Percentiles rank a stretch among this genome's conserved stretches.
Conservation (phyloP, 805 yeast genomes). For the Naumovozyma baii region DNA sequence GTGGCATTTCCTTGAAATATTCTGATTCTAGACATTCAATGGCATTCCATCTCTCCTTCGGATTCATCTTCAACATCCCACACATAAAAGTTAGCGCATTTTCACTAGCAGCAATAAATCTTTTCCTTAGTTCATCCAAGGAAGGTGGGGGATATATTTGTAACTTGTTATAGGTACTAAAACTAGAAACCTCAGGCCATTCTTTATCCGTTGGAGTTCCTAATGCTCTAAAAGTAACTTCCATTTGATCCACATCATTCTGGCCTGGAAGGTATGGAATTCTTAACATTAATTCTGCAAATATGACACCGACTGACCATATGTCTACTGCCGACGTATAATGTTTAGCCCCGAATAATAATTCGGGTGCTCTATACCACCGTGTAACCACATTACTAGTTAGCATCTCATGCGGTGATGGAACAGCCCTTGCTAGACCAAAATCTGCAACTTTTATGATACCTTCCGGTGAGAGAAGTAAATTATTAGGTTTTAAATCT, state of each 20-base stretch:
- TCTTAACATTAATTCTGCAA: slow-evolving; percentile 91
- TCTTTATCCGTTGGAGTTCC: slow-evolving; percentile 90
- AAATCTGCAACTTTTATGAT: slow-evolving; percentile 92
- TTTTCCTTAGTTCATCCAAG: slow-evolving; percentile 62
- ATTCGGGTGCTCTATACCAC: slow-evolving; percentile 97
- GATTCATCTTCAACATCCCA: slow-evolving; percentile 67
- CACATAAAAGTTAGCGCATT: slow-evolving; percentile 67
- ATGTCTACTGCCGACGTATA: slow-evolving; percentile 84
- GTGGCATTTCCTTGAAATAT: slow-evolving; percentile 65
- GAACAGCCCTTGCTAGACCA: slow-evolving; percentile 83
- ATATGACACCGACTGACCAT: slow-evolving; percentile 95
- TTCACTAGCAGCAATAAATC: slow-evolving; percentile 88
- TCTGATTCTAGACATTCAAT: slow-evolving; percentile 52
- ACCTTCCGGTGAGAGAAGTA: slow-evolving; percentile 79
- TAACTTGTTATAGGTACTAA: slow-evolving; percentile 68
- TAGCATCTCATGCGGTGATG: slow-evolving; percentile 64
- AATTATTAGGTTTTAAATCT: slow-evolving; percentile 87
- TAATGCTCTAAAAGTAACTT: slow-evolving; percentile 86
- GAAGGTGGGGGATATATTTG: slow-evolving; percentile 78
- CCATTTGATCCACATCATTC: slow-evolving; percentile 82
- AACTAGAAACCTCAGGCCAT: slow-evolving; percentile 82
- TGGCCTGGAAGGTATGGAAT: slow-evolving; percentile 92
- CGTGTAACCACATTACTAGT: slow-evolving; percentile 94
- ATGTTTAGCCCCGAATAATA: slow-evolving; percentile 78
- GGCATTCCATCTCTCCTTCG: slow-evolving; percentile 60